phyloP scores from a whole-genome alignment of 2,329 filamentous ascomycete genomes.

The Zymoseptoria passerinii region DNA sequence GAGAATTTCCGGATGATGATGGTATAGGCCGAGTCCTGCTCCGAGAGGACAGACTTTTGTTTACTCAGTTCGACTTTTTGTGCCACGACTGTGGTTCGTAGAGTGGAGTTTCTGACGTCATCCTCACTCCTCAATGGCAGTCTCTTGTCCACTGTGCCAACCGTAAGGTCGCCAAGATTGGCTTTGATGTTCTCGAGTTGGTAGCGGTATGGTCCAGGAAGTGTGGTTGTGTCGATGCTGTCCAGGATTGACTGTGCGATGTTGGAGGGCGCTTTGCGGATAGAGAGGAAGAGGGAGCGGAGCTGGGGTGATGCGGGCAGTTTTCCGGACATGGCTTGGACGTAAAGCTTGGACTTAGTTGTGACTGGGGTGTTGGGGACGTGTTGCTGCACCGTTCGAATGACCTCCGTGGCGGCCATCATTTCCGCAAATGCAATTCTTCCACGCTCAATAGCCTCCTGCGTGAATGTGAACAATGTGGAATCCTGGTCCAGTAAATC shows the following conservation, averaged over 20 bases:
- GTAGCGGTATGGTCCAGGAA: neutral
- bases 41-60: constrained; percentile 61
- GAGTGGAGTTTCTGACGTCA: constrained; percentile 58
- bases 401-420: constrained; percentile 27
- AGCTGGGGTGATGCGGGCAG: constrained; percentile 44
- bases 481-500: constrained; percentile 53
- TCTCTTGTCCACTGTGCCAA: constrained; percentile 5
- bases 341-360: constrained; percentile 46
- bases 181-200: constrained; percentile 4
- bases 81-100: constrained; percentile 70
- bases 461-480: constrained; percentile 43
- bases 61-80: constrained; percentile 74
- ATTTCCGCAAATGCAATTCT: constrained; percentile 37
- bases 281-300: constrained; percentile 47
- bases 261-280: constrained; percentile 54
- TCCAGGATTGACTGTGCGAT: constrained; percentile 40
- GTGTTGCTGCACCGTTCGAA: constrained; percentile 31
- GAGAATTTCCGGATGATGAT: constrained; percentile 52
- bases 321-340: constrained; percentile 51
- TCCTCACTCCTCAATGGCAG: constrained; percentile 62
- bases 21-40: constrained; percentile 64
- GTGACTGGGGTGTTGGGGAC: constrained; percentile 32
- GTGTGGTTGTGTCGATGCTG: constrained; percentile 2
- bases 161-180: constrained; percentile 20
- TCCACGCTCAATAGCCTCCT: constrained; percentile 27